These are phyloP conservation scores for Backusella australiensis DNA, from an alignment of 192 early-diverging fungal genomes.

Conservation along the genomic window DNA sequence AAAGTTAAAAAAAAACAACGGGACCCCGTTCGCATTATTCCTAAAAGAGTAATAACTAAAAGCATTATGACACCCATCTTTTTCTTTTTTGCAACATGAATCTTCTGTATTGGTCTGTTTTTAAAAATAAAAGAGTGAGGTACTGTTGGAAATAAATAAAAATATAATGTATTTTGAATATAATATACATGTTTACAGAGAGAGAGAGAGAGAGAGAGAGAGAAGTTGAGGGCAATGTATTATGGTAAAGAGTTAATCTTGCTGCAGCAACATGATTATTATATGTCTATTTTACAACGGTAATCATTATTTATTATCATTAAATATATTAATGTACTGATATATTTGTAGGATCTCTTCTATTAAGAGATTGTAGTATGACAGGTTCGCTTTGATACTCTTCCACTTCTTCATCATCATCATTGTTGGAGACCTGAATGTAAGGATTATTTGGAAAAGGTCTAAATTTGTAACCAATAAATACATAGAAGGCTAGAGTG, in stretches of 20 bases:
- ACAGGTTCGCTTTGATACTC: not conserved
- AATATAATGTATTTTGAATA: not conserved
- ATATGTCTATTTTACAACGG: not conserved
- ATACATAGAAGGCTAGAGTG: constrained; percentile 46
- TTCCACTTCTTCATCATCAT: not conserved
- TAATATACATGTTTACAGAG: not conserved
- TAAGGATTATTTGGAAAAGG: constrained; percentile 52
- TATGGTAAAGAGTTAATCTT: not conserved
- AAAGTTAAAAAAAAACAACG: not conserved
- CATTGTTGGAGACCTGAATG: constrained; percentile 11
- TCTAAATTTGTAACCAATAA: constrained; percentile 53
- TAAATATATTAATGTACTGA: not conserved
- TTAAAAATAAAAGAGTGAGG: not conserved
- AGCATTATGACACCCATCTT: not conserved
- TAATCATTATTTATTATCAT: not conserved
- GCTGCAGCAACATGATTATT: not conserved
- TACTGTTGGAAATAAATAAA: not conserved
- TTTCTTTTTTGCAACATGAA: not conserved
- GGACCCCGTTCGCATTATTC: not conserved
- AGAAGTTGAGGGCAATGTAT: not conserved
- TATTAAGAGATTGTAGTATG: not conserved
- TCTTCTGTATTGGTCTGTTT: not conserved
- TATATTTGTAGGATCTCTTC: not conserved
- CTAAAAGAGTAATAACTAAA: not conserved
- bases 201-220: not conserved